Conservation (phyloP, 1,284 basidiomycete species). For the Boletus mariae region DNA sequence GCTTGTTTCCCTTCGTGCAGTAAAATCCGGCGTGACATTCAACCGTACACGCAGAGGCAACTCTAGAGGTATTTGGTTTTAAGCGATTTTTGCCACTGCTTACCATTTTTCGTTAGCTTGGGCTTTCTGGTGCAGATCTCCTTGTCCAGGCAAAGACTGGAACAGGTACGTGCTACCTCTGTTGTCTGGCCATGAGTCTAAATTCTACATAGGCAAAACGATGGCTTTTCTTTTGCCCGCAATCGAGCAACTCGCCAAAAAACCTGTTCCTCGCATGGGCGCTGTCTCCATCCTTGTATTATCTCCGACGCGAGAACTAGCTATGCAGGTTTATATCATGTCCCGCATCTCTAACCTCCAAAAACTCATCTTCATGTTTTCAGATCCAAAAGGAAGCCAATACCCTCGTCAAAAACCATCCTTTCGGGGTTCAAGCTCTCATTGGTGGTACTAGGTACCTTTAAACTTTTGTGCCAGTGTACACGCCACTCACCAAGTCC, state of each 20-base stretch:
- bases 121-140: constrained; percentile 36
- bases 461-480: not conserved
- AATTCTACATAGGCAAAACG: constrained; percentile 65
- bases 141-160: constrained; percentile 49
- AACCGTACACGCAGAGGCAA: constrained; percentile 28
- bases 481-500: constrained; percentile 1
- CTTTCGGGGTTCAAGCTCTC: constrained; percentile 37
- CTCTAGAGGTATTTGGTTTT: constrained; percentile 30
- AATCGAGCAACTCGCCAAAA: constrained; percentile 63
- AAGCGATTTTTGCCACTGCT: not conserved
- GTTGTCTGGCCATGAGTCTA: not conserved
- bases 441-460: constrained; percentile 54
- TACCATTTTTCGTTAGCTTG: constrained; percentile 28
- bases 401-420: constrained; percentile 58
- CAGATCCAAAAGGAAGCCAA: constrained; percentile 71
- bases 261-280: constrained; percentile 12
- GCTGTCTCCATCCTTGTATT: constrained; percentile 60
- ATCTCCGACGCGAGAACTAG: constrained; percentile 86
- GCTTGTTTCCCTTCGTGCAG: constrained; percentile 3
- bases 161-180: constrained; percentile 32
- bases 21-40: constrained; percentile 4
- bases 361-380: not conserved
- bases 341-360: not conserved
- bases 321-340: constrained; percentile 61
- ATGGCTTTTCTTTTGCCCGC: constrained; percentile 88